These are phyloP conservation scores for Linum tenue DNA, from an alignment of 345 rosid genomes.

Conservation along the genomic window DNA sequence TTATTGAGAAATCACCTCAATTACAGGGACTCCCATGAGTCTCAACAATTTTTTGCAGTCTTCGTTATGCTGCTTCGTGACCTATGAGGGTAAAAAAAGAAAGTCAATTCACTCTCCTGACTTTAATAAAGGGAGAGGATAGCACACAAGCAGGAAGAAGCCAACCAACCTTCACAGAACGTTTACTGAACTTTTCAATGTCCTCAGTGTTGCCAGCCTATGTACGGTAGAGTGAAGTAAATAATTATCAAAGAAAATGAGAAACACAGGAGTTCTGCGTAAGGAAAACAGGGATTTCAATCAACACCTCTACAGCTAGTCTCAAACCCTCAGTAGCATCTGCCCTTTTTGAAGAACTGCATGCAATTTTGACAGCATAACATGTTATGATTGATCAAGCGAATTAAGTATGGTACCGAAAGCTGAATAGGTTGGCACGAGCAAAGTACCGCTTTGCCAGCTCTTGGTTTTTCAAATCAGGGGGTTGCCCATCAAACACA, in stretches of 20 bases:
- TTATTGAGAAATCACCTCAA: slow-evolving; percentile 42
- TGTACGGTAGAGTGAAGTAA: slow-evolving; percentile 6
- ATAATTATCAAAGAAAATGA: background rate
- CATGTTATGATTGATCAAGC: background rate
- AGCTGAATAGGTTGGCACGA: background rate
- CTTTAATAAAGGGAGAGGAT: background rate
- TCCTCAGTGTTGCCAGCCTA: slow-evolving; percentile 78
- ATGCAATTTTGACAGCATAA: slow-evolving; percentile 12
- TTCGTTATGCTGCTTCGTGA: slow-evolving; percentile 78
- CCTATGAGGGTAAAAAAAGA: slow-evolving; percentile 32
- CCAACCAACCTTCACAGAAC: slow-evolving; percentile 68
- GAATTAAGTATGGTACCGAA: background rate
- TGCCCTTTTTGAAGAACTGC: slow-evolving; percentile 66
- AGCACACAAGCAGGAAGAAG: background rate
- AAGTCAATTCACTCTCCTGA: background rate
- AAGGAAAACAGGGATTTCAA: slow-evolving; percentile 4
- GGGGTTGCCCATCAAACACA: slow-evolving; percentile 89
- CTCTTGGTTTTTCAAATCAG: slow-evolving; percentile 81
- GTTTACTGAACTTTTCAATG: slow-evolving; percentile 86
- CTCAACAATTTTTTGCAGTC: slow-evolving; percentile 80
- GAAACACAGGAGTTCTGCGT: background rate
- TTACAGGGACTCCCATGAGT: slow-evolving; percentile 91
- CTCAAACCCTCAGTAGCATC: slow-evolving; percentile 68
- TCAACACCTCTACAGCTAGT: slow-evolving; percentile 55
- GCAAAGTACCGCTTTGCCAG: slow-evolving; percentile 61